Conservation (phyloP, 345 rosid species). For the Durio zibethinus region DNA sequence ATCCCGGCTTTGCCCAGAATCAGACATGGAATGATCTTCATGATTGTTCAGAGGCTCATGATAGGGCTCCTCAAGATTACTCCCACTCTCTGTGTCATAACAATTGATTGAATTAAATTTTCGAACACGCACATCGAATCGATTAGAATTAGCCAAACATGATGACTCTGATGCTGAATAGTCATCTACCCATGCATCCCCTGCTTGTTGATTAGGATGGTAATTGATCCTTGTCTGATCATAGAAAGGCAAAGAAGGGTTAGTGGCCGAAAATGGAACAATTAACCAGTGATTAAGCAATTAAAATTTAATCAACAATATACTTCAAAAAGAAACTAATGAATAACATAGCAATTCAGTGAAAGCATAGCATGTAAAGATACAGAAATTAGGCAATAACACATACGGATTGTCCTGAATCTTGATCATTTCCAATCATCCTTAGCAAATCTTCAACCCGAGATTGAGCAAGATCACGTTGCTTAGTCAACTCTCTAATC, state of each 20-base stretch:
- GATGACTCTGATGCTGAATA: constrained; percentile 64
- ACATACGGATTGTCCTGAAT: constrained; percentile 49
- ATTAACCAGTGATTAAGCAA: neutral
- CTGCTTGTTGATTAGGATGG: constrained; percentile 32
- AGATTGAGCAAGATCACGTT: constrained; percentile 83
- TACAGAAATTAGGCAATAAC: neutral
- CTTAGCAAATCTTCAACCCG: constrained; percentile 68
- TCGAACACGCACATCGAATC: constrained; percentile 10
- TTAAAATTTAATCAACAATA: neutral
- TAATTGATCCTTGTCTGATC: constrained; percentile 44
- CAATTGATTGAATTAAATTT: constrained; percentile 22
- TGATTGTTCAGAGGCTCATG: constrained; percentile 18
- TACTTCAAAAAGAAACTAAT: neutral
- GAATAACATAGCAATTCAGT: neutral
- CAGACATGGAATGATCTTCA: constrained; percentile 45
- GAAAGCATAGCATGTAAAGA: neutral
- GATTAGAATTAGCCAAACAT: constrained; percentile 34
- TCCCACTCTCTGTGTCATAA: constrained; percentile 46
- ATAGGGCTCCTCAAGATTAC: constrained; percentile 33
- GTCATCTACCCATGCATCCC: constrained; percentile 62
- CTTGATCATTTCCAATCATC: constrained; percentile 56
- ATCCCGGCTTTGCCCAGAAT: constrained; percentile 37
- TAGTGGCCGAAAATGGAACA: constrained; percentile 4
- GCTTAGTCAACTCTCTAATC: constrained; percentile 69
- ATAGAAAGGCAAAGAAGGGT: constrained; percentile 18